Evolutionary conservation across 371 early-diverging fungal genomes (phyloP), one percentile per base, ranked within the genome.

Genomic region (Coemansia sp.): DNA sequence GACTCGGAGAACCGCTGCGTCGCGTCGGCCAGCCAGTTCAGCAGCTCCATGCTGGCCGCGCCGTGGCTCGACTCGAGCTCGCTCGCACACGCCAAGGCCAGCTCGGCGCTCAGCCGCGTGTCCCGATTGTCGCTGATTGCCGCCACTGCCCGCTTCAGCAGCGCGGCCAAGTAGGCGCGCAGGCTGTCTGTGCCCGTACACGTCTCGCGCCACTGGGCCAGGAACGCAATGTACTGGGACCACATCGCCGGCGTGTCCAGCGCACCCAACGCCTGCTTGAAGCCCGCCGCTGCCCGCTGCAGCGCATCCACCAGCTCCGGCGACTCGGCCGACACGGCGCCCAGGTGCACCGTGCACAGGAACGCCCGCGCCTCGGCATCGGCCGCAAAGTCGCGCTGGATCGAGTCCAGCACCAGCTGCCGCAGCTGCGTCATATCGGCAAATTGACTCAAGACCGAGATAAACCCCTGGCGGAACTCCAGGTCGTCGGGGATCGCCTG

Each of bases 391-490:
- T 92, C 92, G 29, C 79, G 65, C 12, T 57, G 71, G 40, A 88
- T 88, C 5, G 85, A 83, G 8, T 84, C 81, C 40, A 81, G 81
- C n/a, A 76, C 72, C 31, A 32, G 51, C 40, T 58, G 40, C 14
- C 47, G 40, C 10, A 42, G 38, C 31, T 39, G 24, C 1, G 60
- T 55, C 11, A 42, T 56, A 2, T 38, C 61, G 39, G 39, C 4
- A 63, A 90, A 91, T 42, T 81, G 62, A 7, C 70, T 71, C 60
- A 86, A 89, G 33, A 94, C 78, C 10, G 86, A 82, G 14, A 91
- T 63, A 71, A 94, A 91, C 53, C 81, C 80, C 38, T 83, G 78
- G 38, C 94, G 86, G 80, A 95, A 93, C 8, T 78, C 74, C 37
- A 94, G 81, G 52, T 90, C 86, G 38, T 81, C 58, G 3, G 94